phyloP scores from a whole-genome alignment of 23 red algal genomes.

The Gracilaria domingensis region DNA sequence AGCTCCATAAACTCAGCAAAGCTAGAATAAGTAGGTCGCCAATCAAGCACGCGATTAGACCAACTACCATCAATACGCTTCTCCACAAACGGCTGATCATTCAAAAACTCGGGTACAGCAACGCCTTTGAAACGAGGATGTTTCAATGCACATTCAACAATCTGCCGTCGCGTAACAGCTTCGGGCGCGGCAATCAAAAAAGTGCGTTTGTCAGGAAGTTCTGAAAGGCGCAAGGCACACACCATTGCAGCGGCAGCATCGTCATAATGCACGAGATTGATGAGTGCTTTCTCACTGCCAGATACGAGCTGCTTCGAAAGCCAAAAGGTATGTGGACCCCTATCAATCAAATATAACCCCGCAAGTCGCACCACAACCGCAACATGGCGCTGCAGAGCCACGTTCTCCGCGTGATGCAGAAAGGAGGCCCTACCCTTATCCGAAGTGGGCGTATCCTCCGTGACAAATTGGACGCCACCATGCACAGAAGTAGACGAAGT shows the following conservation, averaged over 20 bases:
- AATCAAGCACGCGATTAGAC: slow-evolving; percentile 39
- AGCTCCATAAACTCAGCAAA: slow-evolving; percentile 44
- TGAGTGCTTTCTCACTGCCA: slow-evolving; percentile 33
- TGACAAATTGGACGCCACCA: background rate
- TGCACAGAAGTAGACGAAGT: slow-evolving; percentile 83
- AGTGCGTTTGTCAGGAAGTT: background rate
- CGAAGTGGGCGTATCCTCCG: slow-evolving; percentile 33
- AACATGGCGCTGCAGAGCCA: background rate
- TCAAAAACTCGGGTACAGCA: slow-evolving; percentile 29
- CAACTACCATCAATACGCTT: slow-evolving; percentile 24
- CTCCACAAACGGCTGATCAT: background rate
- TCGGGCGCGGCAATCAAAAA: slow-evolving; percentile 60
- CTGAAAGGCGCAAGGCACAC: slow-evolving; percentile 15
- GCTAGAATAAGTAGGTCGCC: slow-evolving; percentile 45
- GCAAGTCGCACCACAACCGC: slow-evolving; percentile 80
- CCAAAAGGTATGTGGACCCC: slow-evolving; percentile 87
- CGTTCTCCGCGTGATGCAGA: slow-evolving; percentile 43
- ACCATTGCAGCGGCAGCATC: slow-evolving; percentile 86
- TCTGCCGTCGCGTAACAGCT: slow-evolving; percentile 42
- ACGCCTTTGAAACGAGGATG: slow-evolving; percentile 47
- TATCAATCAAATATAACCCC: slow-evolving; percentile 77
- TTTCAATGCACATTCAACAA: slow-evolving; percentile 51
- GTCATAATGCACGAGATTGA: slow-evolving; percentile 88
- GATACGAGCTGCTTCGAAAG: slow-evolving; percentile 10
- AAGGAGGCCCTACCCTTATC: slow-evolving; percentile 32